Evolutionary conservation across 345 rosid species (phyloP).

Genomic region (Triadica sebifera): DNA sequence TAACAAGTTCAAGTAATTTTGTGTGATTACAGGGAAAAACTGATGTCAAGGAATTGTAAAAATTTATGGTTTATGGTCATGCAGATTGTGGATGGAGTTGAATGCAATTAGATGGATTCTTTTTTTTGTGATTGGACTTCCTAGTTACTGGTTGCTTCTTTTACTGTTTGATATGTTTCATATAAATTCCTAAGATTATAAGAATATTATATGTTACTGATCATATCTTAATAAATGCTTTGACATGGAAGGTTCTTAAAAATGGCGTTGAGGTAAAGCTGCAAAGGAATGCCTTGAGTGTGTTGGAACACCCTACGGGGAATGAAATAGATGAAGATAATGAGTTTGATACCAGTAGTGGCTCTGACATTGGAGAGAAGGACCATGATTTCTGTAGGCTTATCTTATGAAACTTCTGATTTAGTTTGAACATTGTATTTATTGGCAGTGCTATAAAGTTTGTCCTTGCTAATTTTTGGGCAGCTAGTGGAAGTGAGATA

Average conservation of each 20-base stretch:
- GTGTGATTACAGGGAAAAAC: background rate
- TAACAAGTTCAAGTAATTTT: no score
- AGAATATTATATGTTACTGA: background rate
- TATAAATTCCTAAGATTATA: background rate
- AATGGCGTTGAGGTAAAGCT: slow-evolving; percentile 77
- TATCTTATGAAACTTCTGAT: background rate
- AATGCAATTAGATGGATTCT: no score
- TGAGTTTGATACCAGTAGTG: slow-evolving; percentile 50
- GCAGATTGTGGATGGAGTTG: no score
- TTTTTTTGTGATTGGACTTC: background rate
- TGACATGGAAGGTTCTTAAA: slow-evolving; percentile 52
- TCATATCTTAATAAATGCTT: background rate
- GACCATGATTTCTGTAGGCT: slow-evolving; percentile 48
- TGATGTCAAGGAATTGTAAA: background rate
- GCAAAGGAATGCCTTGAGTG: slow-evolving; percentile 77
- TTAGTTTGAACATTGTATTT: background rate
- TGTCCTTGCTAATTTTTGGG: slow-evolving; percentile 7
- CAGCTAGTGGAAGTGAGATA: slow-evolving; percentile 50
- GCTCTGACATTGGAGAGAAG: slow-evolving; percentile 57
- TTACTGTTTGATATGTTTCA: background rate
- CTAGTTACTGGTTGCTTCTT: background rate
- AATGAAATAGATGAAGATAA: slow-evolving; percentile 60
- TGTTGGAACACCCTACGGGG: slow-evolving; percentile 71
- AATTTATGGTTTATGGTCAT: background rate
- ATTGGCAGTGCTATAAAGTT: background rate